Percentiles rank a stretch among this genome's conserved stretches.
Conservation (phyloP, 2,329 filamentous ascomycete genomes). For the Ceratocystis alfenasii region DNA sequence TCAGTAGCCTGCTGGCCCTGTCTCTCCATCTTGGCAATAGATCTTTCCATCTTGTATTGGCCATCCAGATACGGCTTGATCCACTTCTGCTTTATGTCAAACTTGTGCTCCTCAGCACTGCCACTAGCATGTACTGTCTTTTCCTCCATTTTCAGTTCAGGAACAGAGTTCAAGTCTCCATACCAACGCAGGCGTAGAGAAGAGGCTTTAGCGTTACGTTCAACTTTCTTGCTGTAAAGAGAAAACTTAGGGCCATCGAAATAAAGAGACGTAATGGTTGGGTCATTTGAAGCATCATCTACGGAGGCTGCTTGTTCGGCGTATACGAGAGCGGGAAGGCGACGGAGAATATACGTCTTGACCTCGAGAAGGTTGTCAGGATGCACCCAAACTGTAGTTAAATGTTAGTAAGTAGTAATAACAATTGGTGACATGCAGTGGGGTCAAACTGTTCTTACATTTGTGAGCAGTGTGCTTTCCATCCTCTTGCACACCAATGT, state of each 20-base stretch:
- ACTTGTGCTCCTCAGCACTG: constrained; percentile 63
- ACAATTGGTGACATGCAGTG: not conserved
- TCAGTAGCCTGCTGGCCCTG: constrained; percentile 55
- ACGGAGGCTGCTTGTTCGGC: constrained; percentile 78
- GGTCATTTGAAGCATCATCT: constrained; percentile 68
- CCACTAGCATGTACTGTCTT: constrained; percentile 72
- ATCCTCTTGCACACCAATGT: constrained; percentile 39
- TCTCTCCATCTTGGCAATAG: constrained; percentile 72
- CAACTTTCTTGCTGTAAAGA: constrained; percentile 76
- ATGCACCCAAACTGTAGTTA: constrained; percentile 71
- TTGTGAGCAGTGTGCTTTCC: constrained; percentile 65
- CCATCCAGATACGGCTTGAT: constrained; percentile 75
- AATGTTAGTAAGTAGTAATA: constrained; percentile 27
- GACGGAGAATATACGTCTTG: constrained; percentile 87
- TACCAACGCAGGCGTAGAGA: constrained; percentile 88
- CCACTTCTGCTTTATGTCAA: constrained; percentile 89
- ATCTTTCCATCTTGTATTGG: constrained; percentile 86
- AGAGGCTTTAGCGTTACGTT: constrained; percentile 59
- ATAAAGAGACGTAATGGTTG: constrained; percentile 88
- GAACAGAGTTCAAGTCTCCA: constrained; percentile 64
- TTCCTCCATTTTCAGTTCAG: constrained; percentile 77
- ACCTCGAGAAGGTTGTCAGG: constrained; percentile 91
- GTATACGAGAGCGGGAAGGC: constrained; percentile 83
- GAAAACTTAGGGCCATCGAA: constrained; percentile 82
- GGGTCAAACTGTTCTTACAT: constrained; percentile 42